phyloP scores from a whole-genome alignment of 345 rosid genomes.

The Aegle marmelos region DNA sequence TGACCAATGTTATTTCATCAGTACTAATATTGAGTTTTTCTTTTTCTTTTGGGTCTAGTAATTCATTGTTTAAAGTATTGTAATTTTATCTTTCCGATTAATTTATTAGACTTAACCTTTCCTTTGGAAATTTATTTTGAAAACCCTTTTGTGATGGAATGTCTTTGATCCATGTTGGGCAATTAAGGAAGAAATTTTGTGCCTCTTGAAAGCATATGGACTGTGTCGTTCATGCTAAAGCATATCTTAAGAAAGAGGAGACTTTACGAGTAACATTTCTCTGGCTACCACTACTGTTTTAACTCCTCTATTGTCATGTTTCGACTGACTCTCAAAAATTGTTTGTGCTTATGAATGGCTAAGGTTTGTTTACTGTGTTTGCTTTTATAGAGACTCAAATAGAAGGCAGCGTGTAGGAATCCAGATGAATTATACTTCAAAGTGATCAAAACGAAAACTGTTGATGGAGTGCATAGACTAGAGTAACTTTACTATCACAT shows the following conservation, averaged over 20 bases:
- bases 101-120: too few species aligned
- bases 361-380: background rate
- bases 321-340: background rate
- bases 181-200: constrained; percentile 71
- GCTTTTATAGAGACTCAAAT: constrained; percentile 54
- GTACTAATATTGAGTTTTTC: too few species aligned
- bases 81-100: too few species aligned
- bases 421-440: constrained; percentile 79
- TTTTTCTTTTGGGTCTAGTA: too few species aligned
- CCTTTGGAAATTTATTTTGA: too few species aligned
- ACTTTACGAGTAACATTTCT: constrained; percentile 36
- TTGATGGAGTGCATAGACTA: constrained; percentile 53
- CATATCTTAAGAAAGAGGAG: constrained; percentile 67
- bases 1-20: too few species aligned
- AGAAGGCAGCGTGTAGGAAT: constrained; percentile 80
- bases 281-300: background rate
- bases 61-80: too few species aligned
- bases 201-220: constrained; percentile 89
- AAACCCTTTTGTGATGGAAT: background rate
- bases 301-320: background rate
- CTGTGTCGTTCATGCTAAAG: constrained; percentile 70
- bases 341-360: background rate
- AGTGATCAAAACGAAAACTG: constrained; percentile 67
- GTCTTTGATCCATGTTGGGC: constrained; percentile 27
- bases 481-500: constrained; percentile 40